Evolutionary conservation across 177 flowering plant genomes (phyloP), one percentile per base, ranked within the genome.

Genomic region (Telopea speciosissima): DNA sequence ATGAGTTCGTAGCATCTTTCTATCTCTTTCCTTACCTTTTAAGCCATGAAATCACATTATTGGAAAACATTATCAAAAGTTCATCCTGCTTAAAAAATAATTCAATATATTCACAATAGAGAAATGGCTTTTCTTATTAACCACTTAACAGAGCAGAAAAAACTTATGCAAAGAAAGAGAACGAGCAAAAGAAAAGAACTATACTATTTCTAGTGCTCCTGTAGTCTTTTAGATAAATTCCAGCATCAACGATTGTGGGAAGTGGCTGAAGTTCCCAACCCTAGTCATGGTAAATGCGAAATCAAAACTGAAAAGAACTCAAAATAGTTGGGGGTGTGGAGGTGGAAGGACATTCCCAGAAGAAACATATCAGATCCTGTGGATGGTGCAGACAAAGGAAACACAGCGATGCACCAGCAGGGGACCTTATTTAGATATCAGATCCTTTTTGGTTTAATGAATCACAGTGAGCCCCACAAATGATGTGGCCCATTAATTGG

Each of bases 11-110:
- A 92, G 80, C 97, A 92, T 70, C 68, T 73, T 70, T 84, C 74
- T 59, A 92, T 90, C 78, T 95, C 97, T 71, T 86, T 80, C 69
- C 79, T 89, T 67, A 95, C 92, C 99, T 95, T 77, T 72, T 31
- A 62, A 49, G 63, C 49, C 71, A 78, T 24, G 45, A 65, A 71
- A 26, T 9, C 17, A 58, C 21, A 45, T 58, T 66, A 16, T 62
- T 67, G 16, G 31, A 13, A 24, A 58, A 62, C 49, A 25, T 33
- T 8, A 25, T 31, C 31, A 25, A 19, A 25, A 17, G 28, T 12
- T 21, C 42, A 8, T 21, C 24, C 56, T 12, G 63, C 3, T 26
- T 17, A 26, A 59, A 17, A 65, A 36, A 36, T 19, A n/a, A 17
- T 9, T 5, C 42, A 33, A 44, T 36, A 26, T 26, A 68, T 49